A percentile compares a stretch with the other conserved stretches of the same genome.
phyloP scores from a whole-genome alignment of 768 basidiomycete species.

The Trametes meyenii region DNA sequence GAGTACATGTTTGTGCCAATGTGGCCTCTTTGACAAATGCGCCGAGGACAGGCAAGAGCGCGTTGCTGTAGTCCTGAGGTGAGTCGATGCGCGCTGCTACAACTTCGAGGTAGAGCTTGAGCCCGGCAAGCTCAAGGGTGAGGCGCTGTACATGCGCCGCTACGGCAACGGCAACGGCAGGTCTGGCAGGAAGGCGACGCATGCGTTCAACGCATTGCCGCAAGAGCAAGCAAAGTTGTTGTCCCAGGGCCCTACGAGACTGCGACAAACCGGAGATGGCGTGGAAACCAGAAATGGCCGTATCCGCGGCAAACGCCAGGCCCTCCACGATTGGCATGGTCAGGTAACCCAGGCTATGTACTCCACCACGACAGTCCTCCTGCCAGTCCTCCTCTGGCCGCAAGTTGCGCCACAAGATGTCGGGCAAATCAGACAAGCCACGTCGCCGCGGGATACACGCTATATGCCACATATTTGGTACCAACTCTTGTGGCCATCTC shows the following conservation, averaged over 20 bases:
- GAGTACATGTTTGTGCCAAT: not conserved
- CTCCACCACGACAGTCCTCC: too few species aligned
- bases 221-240: not conserved
- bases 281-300: not conserved
- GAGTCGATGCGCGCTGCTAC: not conserved
- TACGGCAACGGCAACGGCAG: not conserved
- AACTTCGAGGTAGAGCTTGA: not conserved
- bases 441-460: not conserved
- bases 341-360: too few species aligned
- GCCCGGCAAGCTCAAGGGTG: not conserved
- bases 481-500: not conserved
- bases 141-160: conserved; percentile 1
- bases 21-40: not conserved
- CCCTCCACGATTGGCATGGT: too few species aligned
- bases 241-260: not conserved
- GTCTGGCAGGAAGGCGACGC: not conserved
- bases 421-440: not conserved
- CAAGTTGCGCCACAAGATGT: not conserved
- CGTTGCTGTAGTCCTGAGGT: not conserved
- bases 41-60: not conserved
- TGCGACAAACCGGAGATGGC: not conserved
- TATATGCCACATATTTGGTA: not conserved
- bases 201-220: not conserved
- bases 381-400: not conserved
- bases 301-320: too few species aligned